Percentiles rank a stretch among this genome's conserved stretches.
These are phyloP conservation scores for Thraustochytrium sp. DNA, from an alignment of 352 stramenopile genomes.

Conservation along the genomic window DNA sequence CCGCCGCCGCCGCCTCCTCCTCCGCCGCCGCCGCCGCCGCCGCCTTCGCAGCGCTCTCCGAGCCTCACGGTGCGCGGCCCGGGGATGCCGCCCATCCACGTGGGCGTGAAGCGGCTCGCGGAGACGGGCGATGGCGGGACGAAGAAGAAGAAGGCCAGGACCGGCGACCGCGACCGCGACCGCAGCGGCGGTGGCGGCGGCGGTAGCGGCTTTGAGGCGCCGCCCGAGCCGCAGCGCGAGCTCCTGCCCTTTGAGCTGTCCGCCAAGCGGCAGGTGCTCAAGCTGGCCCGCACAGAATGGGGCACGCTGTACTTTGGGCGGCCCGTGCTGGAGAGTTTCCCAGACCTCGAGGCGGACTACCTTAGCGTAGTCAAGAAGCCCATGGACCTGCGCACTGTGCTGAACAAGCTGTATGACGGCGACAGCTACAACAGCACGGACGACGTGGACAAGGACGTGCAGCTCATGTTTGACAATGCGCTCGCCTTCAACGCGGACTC, in stretches of 20 bases:
- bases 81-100: neutral
- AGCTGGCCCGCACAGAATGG: slow-evolving; percentile 4
- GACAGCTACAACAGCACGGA: slow-evolving; percentile 21
- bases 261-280: neutral
- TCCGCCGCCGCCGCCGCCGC: neutral
- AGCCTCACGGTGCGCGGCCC: neutral
- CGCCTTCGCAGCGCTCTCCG: too few species aligned
- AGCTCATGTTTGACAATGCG: slow-evolving; percentile 38
- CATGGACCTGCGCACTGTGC: slow-evolving; percentile 38
- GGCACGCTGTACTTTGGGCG: slow-evolving; percentile 15
- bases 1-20: slow-evolving; percentile 11
- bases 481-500: neutral
- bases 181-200: neutral
- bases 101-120: neutral
- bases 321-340: slow-evolving; percentile 26
- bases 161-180: neutral
- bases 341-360: slow-evolving; percentile 3
- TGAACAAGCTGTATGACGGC: slow-evolving; percentile 12
- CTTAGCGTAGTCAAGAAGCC: neutral
- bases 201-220: neutral
- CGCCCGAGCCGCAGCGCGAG: slow-evolving; percentile 1
- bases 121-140: neutral
- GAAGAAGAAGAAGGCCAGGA: neutral
- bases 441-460: slow-evolving; percentile 25
- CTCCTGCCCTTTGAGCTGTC: slow-evolving; percentile 23